Conservation (phyloP, 306 rosid genomes). For the Senna siamea region DNA sequence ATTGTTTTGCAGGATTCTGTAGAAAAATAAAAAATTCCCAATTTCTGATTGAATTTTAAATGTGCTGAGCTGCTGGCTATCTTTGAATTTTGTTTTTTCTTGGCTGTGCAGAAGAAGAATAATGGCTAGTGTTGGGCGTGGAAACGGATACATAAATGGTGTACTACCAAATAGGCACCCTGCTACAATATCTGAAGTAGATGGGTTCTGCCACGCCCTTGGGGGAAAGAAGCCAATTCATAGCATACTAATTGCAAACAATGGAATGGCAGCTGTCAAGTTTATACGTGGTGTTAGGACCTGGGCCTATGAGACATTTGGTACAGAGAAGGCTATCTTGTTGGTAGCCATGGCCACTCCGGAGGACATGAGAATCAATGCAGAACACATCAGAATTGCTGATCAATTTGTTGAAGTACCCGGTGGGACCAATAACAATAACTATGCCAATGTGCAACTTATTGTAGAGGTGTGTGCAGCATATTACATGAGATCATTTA, state of each 20-base stretch:
- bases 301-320: conserved; percentile 97
- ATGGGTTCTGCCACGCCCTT: conserved; percentile 79
- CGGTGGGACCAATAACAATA: conserved; percentile 99
- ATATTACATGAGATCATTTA: conserved; percentile 32
- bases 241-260: conserved; percentile 93
- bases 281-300: conserved; percentile 93
- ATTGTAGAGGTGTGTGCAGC: conserved; percentile 80
- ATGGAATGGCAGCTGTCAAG: conserved; percentile 99
- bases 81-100: neutral
- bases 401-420: conserved; percentile 99
- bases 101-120: conserved; percentile 49
- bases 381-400: conserved; percentile 99
- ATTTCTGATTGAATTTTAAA: conserved; percentile 2
- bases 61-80: conserved; percentile 33
- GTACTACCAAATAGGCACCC: conserved; percentile 61
- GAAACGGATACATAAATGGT: conserved; percentile 66
- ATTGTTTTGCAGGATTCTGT: conserved; percentile 2
- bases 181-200: conserved; percentile 71
- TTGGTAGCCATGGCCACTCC: conserved; percentile 99
- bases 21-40: neutral
- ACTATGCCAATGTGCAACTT: conserved; percentile 98
- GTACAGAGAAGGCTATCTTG: conserved; percentile 92
- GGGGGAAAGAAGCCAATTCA: conserved; percentile 95
- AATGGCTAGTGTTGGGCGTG: conserved; percentile 57
- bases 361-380: conserved; percentile 99